Evolutionary conservation across 2,329 filamentous ascomycete species (phyloP).

Genomic region (Neonectria ditissima): DNA sequence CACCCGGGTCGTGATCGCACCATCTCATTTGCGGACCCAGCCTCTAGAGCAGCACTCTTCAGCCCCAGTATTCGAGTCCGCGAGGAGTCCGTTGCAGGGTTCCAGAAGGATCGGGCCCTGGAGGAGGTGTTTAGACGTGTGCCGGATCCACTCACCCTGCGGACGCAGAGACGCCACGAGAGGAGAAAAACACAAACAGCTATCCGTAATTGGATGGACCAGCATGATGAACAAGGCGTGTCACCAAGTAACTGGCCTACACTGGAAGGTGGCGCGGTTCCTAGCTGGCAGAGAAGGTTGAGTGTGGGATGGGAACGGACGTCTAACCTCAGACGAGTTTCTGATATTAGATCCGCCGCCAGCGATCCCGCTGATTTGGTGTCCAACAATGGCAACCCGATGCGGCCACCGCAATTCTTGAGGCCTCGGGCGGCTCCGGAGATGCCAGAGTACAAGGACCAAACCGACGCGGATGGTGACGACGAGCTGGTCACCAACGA

Average conservation of each 20-base stretch:
- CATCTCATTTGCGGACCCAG: conserved; percentile 69
- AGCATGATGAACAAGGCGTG: conserved; percentile 65
- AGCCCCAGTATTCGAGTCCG: conserved; percentile 78
- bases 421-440: conserved; percentile 53
- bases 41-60: conserved; percentile 72
- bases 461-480: conserved; percentile 88
- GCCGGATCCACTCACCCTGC: conserved; percentile 72
- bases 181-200: conserved; percentile 82
- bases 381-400: conserved; percentile 61
- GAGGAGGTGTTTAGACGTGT: conserved; percentile 89
- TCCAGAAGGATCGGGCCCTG: conserved; percentile 88
- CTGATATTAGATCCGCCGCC: conserved; percentile 69
- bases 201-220: conserved; percentile 92
- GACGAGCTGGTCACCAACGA: conserved; percentile 90
- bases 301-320: conserved; percentile 64
- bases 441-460: conserved; percentile 61
- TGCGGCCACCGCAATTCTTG: conserved; percentile 46
- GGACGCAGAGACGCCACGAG: conserved; percentile 71
- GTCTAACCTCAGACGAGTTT: conserved; percentile 62
- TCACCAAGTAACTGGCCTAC: conserved; percentile 63
- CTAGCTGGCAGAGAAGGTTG: conserved; percentile 64
- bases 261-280: conserved; percentile 58
- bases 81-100: conserved; percentile 89
- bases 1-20: conserved; percentile 66
- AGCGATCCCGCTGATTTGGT: conserved; percentile 74